phyloP scores from a whole-genome alignment of 805 yeast species.

The Cyberlindnera petersonii region DNA sequence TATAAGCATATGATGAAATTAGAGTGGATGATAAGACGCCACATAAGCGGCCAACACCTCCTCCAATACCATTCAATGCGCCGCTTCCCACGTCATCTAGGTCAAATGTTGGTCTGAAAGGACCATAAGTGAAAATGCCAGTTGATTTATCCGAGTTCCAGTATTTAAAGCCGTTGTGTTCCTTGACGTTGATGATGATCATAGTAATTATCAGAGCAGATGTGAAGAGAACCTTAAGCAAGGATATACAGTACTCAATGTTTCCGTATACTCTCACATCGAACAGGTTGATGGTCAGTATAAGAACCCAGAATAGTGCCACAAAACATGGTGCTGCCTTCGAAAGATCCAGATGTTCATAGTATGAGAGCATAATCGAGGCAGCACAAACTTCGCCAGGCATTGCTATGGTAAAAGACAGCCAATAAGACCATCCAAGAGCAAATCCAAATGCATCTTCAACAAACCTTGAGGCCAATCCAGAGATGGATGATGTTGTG shows the following conservation, averaged over 20 bases:
- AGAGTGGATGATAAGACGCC: conserved; percentile 58
- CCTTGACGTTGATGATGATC: conserved; percentile 54
- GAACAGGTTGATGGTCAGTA: conserved; percentile 51
- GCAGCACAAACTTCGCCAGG: conserved; percentile 83
- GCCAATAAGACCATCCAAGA: conserved; percentile 69
- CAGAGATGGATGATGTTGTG: conserved; percentile 74
- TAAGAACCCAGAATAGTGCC: conserved; percentile 47
- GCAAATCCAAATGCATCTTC: conserved; percentile 78
- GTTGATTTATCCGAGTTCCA: conserved; percentile 59
- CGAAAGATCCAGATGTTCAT: conserved; percentile 47
- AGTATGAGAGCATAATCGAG: conserved; percentile 69
- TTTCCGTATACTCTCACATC: conserved; percentile 76
- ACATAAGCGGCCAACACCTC: conserved; percentile 55
- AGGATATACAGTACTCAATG: conserved; percentile 59
- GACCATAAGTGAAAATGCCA: conserved; percentile 51
- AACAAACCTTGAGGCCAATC: conserved; percentile 68
- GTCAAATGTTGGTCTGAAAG: conserved; percentile 71
- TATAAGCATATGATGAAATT: conserved; percentile 69
- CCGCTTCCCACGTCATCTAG: conserved; percentile 57
- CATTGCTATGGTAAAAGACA: conserved; percentile 65
- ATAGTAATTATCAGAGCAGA: conserved; percentile 55
- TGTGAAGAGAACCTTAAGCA: conserved; percentile 52
- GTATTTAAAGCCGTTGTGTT: conserved; percentile 58
- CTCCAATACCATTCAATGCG: conserved; percentile 52
- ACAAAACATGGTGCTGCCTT: conserved; percentile 60